phyloP scores from a whole-genome alignment of 768 basidiomycete species.

The Calocybe indica region DNA sequence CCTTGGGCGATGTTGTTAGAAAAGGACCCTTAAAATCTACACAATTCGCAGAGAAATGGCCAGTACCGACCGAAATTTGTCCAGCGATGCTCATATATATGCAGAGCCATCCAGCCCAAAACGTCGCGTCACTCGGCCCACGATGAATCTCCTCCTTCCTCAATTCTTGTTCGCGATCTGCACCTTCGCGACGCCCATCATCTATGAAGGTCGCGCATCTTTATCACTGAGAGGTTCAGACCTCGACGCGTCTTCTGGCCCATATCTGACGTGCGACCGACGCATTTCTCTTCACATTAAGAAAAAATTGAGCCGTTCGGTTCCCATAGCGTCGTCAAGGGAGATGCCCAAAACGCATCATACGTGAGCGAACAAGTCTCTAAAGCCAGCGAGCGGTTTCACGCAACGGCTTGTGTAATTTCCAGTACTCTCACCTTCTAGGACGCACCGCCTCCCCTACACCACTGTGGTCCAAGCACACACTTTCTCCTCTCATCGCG shows the following conservation, averaged over 20 bases:
- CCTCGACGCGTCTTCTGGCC: slow-evolving; percentile 41
- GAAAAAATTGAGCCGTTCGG: background rate
- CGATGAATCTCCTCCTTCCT: too few relatives aligned
- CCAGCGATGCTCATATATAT: too few relatives aligned
- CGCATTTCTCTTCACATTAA: background rate
- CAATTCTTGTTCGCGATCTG: too few relatives aligned
- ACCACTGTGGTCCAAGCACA: slow-evolving; percentile 38
- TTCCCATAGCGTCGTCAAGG: slow-evolving; percentile 46
- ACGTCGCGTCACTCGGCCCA: too few relatives aligned
- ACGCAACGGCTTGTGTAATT: slow-evolving; percentile 26
- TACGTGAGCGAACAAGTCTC: slow-evolving; percentile 30
- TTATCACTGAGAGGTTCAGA: slow-evolving; percentile 34
- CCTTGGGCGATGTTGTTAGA: too few relatives aligned
- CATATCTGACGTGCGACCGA: slow-evolving; percentile 46
- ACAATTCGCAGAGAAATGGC: too few relatives aligned
- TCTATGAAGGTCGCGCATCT: slow-evolving; percentile 52
- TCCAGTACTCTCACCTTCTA: slow-evolving; percentile 32
- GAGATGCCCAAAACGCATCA: slow-evolving; percentile 39
- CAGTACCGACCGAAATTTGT: too few relatives aligned
- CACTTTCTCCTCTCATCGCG: slow-evolving; percentile 13
- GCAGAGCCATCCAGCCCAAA: too few relatives aligned
- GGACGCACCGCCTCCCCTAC: slow-evolving; percentile 27
- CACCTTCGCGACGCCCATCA: slow-evolving; percentile 10
- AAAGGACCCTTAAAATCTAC: too few relatives aligned
- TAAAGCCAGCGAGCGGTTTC: background rate